A percentile compares a stretch with the other conserved stretches of the same genome.
These are phyloP conservation scores for Syzygium syzygioides DNA, from an alignment of 441 rosid genomes.

Conservation along the genomic window DNA sequence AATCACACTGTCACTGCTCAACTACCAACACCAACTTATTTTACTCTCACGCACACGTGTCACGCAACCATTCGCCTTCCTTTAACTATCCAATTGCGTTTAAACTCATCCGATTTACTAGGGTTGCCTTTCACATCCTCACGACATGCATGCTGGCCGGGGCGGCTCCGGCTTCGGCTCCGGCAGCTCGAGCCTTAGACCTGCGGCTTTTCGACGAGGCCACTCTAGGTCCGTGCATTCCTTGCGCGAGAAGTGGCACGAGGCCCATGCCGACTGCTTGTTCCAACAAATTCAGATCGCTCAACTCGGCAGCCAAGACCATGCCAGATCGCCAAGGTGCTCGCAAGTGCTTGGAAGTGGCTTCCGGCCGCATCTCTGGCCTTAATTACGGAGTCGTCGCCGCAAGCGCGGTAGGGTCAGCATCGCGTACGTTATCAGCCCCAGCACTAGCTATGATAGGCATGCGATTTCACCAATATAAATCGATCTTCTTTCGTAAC, in stretches of 20 bases:
- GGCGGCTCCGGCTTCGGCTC: not conserved
- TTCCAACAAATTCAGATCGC: slow-evolving; percentile 6
- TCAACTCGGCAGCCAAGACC: slow-evolving; percentile 11
- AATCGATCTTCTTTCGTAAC: slow-evolving; percentile 3
- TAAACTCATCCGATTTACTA: not conserved
- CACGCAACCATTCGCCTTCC: not conserved
- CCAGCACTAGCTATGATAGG: slow-evolving; percentile 21
- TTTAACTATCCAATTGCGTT: not conserved
- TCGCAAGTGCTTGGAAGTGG: slow-evolving; percentile 9
- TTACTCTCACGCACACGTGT: not conserved
- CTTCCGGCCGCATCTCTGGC: not conserved
- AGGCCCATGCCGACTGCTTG: not conserved
- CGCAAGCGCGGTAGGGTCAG: slow-evolving; percentile 12
- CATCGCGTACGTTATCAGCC: slow-evolving; percentile 22
- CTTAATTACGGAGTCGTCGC: slow-evolving; percentile 1
- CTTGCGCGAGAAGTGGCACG: not conserved
- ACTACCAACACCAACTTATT: not conserved
- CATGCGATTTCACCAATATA: not conserved
- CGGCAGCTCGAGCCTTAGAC: not conserved
- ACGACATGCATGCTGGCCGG: not conserved
- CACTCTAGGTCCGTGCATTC: not conserved
- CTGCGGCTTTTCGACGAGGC: not conserved
- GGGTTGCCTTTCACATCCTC: not conserved
- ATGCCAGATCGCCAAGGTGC: slow-evolving; percentile 3
- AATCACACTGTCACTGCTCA: not conserved